phyloP scores from a whole-genome alignment of 2,329 filamentous ascomycete species.

The Penicillium sumatraense region DNA sequence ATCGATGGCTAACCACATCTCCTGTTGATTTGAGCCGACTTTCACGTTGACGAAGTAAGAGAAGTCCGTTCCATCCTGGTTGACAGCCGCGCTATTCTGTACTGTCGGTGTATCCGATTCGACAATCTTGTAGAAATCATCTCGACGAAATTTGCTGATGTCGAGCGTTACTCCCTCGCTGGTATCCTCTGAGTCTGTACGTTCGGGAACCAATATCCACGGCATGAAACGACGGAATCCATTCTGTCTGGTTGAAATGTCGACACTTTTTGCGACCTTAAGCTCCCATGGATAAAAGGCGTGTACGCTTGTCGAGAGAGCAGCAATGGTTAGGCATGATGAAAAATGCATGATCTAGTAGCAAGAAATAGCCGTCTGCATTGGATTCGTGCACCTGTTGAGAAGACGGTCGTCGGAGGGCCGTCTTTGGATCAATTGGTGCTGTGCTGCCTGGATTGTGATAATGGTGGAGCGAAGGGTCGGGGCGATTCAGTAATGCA shows the following conservation, averaged over 20 bases:
- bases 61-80: conserved; percentile 59
- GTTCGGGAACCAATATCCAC: conserved; percentile 24
- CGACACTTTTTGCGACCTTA: conserved; percentile 22
- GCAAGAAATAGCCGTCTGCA: conserved; percentile 3
- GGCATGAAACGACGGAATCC: conserved; percentile 41
- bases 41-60: conserved; percentile 59
- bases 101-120: conserved; percentile 44
- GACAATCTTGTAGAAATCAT: conserved; percentile 55
- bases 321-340: conserved; percentile 39
- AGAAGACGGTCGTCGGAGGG: not conserved
- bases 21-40: conserved; percentile 55
- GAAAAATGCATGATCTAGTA: conserved; percentile 41
- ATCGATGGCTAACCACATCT: conserved; percentile 60
- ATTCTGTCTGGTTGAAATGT: conserved; percentile 21
- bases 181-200: conserved; percentile 21
- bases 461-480: not conserved
- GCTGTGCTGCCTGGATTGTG: not conserved
- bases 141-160: conserved; percentile 47
- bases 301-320: conserved; percentile 39
- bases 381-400: not conserved
- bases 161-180: conserved; percentile 37
- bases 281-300: conserved; percentile 51
- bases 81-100: conserved; percentile 54
- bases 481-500: not conserved
- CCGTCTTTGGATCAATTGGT: not conserved